Evolutionary conservation across 805 yeast species (phyloP).

Genomic region (Ogataea philodendri): DNA sequence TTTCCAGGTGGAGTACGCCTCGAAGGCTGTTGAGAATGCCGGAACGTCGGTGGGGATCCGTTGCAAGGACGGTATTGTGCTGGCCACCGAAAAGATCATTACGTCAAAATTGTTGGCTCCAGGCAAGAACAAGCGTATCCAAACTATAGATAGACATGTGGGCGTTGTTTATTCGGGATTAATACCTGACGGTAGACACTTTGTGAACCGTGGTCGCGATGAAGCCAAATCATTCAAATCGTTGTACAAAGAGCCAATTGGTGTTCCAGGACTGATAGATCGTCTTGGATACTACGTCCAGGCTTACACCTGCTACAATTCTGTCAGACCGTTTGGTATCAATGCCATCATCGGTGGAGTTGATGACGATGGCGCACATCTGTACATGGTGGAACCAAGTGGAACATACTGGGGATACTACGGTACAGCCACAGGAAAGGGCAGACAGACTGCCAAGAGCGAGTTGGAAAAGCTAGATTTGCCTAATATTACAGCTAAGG

Average conservation of each 20-base stretch:
- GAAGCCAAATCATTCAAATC: conserved; percentile 81
- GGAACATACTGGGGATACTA: conserved; percentile 97
- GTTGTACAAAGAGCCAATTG: conserved; percentile 70
- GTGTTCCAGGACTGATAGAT: conserved; percentile 79
- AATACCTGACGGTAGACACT: conserved; percentile 94
- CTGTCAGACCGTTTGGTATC: conserved; percentile 97
- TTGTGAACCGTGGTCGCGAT: conserved; percentile 88
- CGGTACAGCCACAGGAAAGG: conserved; percentile 98
- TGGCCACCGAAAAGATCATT: conserved; percentile 93
- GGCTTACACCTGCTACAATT: conserved; percentile 91
- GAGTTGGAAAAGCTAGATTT: conserved; percentile 89
- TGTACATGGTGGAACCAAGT: conserved; percentile 96
- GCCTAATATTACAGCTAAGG: conserved; percentile 64
- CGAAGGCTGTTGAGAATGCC: conserved; percentile 96
- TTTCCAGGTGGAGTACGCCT: conserved; percentile 97
- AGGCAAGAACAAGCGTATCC: conserved; percentile 84
- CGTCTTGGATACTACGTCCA: conserved; percentile 90
- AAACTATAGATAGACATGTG: conserved; percentile 87
- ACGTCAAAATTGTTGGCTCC: conserved; percentile 86
- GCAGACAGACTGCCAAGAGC: conserved; percentile 96
- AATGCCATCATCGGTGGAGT: conserved; percentile 91
- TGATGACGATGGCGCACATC: conserved; percentile 79
- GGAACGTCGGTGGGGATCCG: conserved; percentile 93
- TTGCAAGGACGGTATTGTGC: conserved; percentile 90
- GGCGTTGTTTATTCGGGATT: conserved; percentile 96